These are phyloP conservation scores for Dalbergia cultrata DNA, from an alignment of 306 rosid species.

Conservation along the genomic window DNA sequence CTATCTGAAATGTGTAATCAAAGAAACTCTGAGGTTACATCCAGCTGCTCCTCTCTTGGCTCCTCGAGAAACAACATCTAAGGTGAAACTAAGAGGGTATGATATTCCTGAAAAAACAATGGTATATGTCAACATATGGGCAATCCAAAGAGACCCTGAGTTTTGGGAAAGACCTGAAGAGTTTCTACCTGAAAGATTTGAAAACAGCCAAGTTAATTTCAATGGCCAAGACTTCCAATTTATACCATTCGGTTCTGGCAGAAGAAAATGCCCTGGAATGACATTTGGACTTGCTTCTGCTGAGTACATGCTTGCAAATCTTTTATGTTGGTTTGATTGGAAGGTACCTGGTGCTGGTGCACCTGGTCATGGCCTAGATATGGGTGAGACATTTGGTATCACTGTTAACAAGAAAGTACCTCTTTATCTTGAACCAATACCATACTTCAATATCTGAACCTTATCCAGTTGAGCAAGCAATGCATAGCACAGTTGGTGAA, in stretches of 20 bases:
- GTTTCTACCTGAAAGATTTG: conserved; percentile 17
- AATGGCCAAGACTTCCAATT: neutral
- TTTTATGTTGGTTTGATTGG: conserved; percentile 15
- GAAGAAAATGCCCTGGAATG: conserved; percentile 9
- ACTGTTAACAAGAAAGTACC: conserved; percentile 9
- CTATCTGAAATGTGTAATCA: conserved; percentile 10
- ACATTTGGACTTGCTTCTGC: neutral
- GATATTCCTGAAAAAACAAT: conserved; percentile 4
- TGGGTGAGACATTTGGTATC: neutral
- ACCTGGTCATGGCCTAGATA: neutral
- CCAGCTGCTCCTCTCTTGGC: neutral
- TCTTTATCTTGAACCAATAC: neutral
- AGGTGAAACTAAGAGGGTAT: neutral
- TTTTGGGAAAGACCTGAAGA: neutral
- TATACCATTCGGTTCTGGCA: neutral
- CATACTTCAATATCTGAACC: neutral
- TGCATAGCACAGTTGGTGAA: no score
- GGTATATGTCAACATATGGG: neutral
- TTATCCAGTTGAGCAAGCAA: no score
- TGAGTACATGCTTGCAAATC: neutral
- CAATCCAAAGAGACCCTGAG: neutral
- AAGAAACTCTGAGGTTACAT: conserved; percentile 14
- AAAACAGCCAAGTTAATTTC: neutral
- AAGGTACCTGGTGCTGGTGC: neutral
- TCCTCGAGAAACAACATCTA: neutral